These are phyloP conservation scores for Neocatenulostroma microsporum DNA, from an alignment of 2,329 filamentous ascomycete genomes.

Conservation along the genomic window DNA sequence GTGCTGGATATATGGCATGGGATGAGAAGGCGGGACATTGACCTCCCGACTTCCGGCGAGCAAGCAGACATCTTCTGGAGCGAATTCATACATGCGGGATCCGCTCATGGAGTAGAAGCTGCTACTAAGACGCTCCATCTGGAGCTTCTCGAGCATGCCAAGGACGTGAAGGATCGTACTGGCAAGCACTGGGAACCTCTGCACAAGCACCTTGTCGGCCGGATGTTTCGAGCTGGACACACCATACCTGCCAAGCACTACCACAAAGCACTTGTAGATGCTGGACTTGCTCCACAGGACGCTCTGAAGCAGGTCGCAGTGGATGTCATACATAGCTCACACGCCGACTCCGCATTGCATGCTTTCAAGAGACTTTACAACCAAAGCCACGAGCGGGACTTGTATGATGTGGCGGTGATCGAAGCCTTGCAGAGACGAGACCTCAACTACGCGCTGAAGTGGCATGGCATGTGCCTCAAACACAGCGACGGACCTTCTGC, in stretches of 20 bases:
- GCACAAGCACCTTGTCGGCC: slow-evolving; percentile 39
- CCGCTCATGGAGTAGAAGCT: slow-evolving; percentile 1
- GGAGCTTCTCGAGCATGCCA: slow-evolving; percentile 35
- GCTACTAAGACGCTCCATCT: slow-evolving; percentile 21
- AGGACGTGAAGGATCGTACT: slow-evolving; percentile 33
- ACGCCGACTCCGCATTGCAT: slow-evolving; percentile 8
- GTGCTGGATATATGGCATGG: slow-evolving; percentile 38
- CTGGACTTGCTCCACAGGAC: slow-evolving; percentile 26
- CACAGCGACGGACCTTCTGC: slow-evolving; percentile 33
- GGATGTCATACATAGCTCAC: slow-evolving; percentile 14
- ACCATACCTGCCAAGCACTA: slow-evolving; percentile 21
- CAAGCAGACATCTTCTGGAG: slow-evolving; percentile 40
- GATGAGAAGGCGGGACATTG: slow-evolving; percentile 29
- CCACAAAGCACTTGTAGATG: slow-evolving; percentile 30
- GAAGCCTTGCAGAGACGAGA: slow-evolving; percentile 24
- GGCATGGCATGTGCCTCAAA: slow-evolving; percentile 34
- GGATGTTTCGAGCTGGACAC: slow-evolving; percentile 29
- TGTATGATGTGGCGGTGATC: slow-evolving; percentile 38
- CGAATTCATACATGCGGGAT: slow-evolving; percentile 36
- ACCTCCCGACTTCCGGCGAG: slow-evolving; percentile 34
- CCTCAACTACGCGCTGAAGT: slow-evolving; percentile 24
- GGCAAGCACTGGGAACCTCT: slow-evolving; percentile 31
- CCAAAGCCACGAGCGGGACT: slow-evolving; percentile 27
- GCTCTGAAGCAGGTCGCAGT: slow-evolving; percentile 15
- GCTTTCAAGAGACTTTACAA: slow-evolving; percentile 32